Evolutionary conservation across 768 basidiomycete species (phyloP), one percentile per base, ranked within the genome.

Genomic region (Tylopilus balloui): DNA sequence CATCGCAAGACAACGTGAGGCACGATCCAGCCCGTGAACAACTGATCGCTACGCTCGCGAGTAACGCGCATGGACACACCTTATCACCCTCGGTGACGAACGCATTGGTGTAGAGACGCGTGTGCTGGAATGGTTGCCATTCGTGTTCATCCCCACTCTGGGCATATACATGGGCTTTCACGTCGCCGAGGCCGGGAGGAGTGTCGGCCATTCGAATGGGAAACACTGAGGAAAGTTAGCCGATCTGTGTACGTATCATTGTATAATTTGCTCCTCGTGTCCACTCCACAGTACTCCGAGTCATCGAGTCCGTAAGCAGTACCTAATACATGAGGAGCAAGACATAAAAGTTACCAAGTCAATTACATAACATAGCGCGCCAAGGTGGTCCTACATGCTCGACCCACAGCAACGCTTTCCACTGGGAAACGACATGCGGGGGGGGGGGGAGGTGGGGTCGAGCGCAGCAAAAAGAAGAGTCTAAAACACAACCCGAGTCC

Each of bases 41-140:
- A 19, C 9, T 3, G 31, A 21, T 23, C 9, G 35, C 19, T 12
- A 36, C 4, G 19, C 13, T 29, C 23, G 14, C 19, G n/a, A 8
- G 13, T 24, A 9, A 23, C 7, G 19, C 6, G 39, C 17, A 14
- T 4, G 35, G 38, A 31, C 55, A 32, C 42, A 79, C 79, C 68
- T 78, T 78, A 41, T 70, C 67, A 40, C 74, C 72, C 20, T 81
- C 68, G 10, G 83, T 62, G 42, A 89, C 69, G 56, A 86, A 88
- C 34, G 82, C 83, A 57, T 88, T 88, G 27, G 86, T 90, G 57
- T 84, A 90, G 25, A 75, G 64, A 45, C 69, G 76, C 13, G 57
- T 66, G 23, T 61, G 65, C 6, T 69, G 60, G 53, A 73, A 73
- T 0, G 70, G 45, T 36, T 74, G 59, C 86, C 85, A 88, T 20